These are phyloP conservation scores for Medicago arabica DNA, from an alignment of 306 rosid species.

Conservation along the genomic window DNA sequence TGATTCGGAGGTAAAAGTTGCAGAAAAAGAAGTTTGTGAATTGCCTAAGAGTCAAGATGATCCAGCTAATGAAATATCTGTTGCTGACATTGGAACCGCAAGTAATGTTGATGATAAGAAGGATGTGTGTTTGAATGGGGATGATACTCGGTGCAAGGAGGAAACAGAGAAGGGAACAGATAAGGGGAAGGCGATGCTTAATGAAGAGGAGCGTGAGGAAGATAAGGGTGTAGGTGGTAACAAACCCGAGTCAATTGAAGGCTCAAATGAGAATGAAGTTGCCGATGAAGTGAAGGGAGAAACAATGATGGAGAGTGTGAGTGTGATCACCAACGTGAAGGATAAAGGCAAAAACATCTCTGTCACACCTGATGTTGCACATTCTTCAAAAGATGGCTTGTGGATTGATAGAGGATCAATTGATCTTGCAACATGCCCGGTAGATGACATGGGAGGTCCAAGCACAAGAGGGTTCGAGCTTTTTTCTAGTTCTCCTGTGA, in stretches of 20 bases:
- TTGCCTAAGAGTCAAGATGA: constrained; percentile 43
- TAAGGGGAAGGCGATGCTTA: constrained; percentile 40
- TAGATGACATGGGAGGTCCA: constrained; percentile 79
- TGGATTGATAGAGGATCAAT: constrained; percentile 66
- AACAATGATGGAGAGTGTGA: constrained; percentile 42
- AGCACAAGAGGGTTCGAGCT: constrained; percentile 88
- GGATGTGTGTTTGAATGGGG: constrained; percentile 43
- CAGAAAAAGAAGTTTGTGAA: constrained; percentile 45
- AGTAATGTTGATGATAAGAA: constrained; percentile 38
- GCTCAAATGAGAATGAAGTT: constrained; percentile 51
- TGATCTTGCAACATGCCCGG: constrained; percentile 52
- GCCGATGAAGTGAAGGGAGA: constrained; percentile 43
- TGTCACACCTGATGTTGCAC: constrained; percentile 49
- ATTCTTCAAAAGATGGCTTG: constrained; percentile 56
- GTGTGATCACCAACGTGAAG: constrained; percentile 57
- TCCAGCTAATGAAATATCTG: constrained; percentile 19
- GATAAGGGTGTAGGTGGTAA: constrained; percentile 51
- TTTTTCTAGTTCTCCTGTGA: constrained; percentile 84
- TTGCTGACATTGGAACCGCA: constrained; percentile 16
- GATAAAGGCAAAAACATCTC: constrained; percentile 88
- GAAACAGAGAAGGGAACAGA: constrained; percentile 41
- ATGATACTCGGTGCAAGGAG: constrained; percentile 43
- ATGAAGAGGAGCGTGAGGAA: constrained; percentile 48
- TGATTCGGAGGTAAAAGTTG: constrained; percentile 41
- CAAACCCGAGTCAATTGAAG: constrained; percentile 52